phyloP scores from a whole-genome alignment of 148 eudicot species.

The Silene uniflora region DNA sequence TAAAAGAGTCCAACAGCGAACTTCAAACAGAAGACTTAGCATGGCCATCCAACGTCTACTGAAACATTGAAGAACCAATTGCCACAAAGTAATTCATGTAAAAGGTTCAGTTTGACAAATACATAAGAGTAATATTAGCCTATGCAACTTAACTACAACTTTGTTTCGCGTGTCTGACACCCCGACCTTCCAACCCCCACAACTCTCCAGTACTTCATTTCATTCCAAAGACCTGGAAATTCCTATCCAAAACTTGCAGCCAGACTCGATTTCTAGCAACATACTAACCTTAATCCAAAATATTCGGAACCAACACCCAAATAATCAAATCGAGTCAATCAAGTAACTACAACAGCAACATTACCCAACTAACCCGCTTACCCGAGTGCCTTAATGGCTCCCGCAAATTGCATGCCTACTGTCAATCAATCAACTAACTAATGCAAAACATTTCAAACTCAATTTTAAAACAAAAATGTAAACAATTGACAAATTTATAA shows the following conservation, averaged over 20 bases:
- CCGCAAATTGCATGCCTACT: too few relatives aligned
- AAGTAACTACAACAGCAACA: background rate
- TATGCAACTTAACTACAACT: too few relatives aligned
- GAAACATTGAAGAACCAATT: background rate
- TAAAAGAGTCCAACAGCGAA: too few relatives aligned
- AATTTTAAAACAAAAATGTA: too few relatives aligned
- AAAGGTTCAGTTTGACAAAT: too few relatives aligned
- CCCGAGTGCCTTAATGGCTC: too few relatives aligned
- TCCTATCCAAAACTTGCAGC: background rate
- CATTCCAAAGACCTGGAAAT: background rate
- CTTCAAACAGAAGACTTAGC: too few relatives aligned
- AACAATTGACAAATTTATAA: too few relatives aligned
- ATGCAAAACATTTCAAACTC: background rate
- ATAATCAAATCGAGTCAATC: background rate
- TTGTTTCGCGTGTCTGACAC: too few relatives aligned
- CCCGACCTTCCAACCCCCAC: background rate
- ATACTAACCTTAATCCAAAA: background rate
- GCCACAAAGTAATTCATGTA: background rate
- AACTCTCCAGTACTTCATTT: background rate
- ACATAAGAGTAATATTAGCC: too few relatives aligned
- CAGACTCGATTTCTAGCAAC: background rate
- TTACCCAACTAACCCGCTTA: too few relatives aligned
- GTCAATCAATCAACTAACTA: background rate
- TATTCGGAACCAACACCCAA: background rate
- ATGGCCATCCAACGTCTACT: background rate